Base-by-base conservation (phyloP, 169 alveolate species). In the Miamiensis avidus region DNA sequence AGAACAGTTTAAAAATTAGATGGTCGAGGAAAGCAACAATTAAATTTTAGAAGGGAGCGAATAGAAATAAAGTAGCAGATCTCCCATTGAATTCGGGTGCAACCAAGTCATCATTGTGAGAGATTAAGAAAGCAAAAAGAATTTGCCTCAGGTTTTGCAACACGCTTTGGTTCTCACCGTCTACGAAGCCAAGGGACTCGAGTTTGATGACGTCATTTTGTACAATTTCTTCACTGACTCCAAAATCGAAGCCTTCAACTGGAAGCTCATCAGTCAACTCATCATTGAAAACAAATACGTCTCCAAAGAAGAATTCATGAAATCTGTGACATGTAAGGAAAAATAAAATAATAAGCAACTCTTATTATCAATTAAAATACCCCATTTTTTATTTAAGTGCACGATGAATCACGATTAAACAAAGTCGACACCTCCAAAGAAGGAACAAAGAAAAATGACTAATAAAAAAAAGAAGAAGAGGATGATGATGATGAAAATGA, bases 151-250 rank as follows among this genome's bases (percentile, higher is more conserved):
- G 27, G 81, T 91, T 73, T 76, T 94, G 25, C 30, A 91, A 74
- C 89, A 90, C 72, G 95, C 95, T n/a, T 81, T 94, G 26, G 91
- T 95, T 64, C 85, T 95, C 29, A 95, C 97, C 0, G 93, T 94
- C 33, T 94, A 86, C 78, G 98, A 96, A 83, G 94, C 97, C 0
- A 96, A 96, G 88, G 98, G 98, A 27, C 88, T 96, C 30, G 98
- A 96, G 85, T 96, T 92, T 85, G 98, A 96, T 82, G 97, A 95
- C 83, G 97, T 96, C 0, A 93, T 96, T 34, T 76, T 96, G 0
- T 94, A 84, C 84, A 93, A 96, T 89, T 95, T 96, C 93, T 96
- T 96, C 82, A 78, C 86, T 25, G 97, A 94, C 87, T 75, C 95
- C 16, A 65, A 75, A n/a, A 84, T 91, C 65, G 75, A 83, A 25